Evolutionary conservation across 306 rosid species (phyloP), one percentile per base, ranked within the genome.

Genomic region (Albizia julibrissin): DNA sequence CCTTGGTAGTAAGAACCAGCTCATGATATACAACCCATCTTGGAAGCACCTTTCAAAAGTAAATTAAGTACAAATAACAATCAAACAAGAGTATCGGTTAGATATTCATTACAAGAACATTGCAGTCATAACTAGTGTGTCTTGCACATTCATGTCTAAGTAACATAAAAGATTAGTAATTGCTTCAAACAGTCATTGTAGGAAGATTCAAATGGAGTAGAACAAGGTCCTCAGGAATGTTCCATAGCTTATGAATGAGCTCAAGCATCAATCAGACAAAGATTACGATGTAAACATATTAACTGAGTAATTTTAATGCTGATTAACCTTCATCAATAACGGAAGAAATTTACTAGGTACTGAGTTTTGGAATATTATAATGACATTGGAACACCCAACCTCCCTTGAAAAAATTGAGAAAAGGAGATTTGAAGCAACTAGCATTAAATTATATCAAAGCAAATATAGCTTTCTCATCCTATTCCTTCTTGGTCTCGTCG

Each of bases 11-110:
- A 44, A 94, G 97, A 44, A 95, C 99, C 80, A 95, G 86, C 79
- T 95, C 99, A 83, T 95, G 94, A 82, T 95, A 95, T 52, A 95
- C 79, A 50, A 87, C 96, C 99, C 99, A 95, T 84, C 94, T 88
- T 0, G 99, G 99, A 85, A 89, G 99, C 80, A 91, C 88, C 98
- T 93, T 31, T 24, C 79, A 76, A 78, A 34, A n/a, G 77, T 58
- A 76, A 88, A 75, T 66, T 52, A 75, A 71, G 44, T 52, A 74
- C 15, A 50, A 43, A 31, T 8, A 26, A 52, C 21, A 52, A 46
- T 59, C 18, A 79, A 46, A 71, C 64, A 15, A 75, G 39, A 59
- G 1, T 56, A 65, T 72, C 70, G 42, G 75, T 52, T 21, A 59
- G 59, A 80, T 76, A 40, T 58, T 37, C 49, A 24, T 77, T 46